These are phyloP conservation scores for Solanum chmielewskii DNA, from an alignment of 257 asterid species.

Conservation along the genomic window DNA sequence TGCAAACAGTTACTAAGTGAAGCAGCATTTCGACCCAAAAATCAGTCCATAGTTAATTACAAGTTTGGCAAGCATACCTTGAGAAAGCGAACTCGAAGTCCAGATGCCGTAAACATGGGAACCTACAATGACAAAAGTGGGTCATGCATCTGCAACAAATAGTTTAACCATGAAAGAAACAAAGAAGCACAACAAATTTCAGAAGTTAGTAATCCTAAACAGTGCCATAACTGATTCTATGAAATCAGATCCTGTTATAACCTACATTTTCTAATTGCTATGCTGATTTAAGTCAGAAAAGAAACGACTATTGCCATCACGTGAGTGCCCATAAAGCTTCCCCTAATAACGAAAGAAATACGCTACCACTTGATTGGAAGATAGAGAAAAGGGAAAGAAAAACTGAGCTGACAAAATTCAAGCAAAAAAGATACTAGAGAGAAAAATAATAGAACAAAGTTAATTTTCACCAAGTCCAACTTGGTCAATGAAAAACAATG, in stretches of 20 bases:
- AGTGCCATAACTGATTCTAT: background rate
- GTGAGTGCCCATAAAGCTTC: background rate
- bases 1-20: constrained; percentile 18
- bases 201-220: background rate
- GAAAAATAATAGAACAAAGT: background rate
- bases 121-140: constrained; percentile 40
- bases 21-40: background rate
- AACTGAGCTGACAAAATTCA: background rate
- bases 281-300: background rate
- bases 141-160: background rate
- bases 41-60: background rate
- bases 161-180: background rate
- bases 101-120: constrained; percentile 99
- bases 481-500: background rate
- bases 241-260: background rate
- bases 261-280: background rate
- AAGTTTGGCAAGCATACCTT: constrained; percentile 39
- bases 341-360: background rate
- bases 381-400: background rate
- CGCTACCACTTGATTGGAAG: background rate
- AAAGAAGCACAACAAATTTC: background rate
- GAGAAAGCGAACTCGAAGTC: constrained; percentile 93
- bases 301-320: background rate
- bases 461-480: background rate
- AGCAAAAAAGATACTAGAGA: background rate